These are phyloP conservation scores for Jacaranda mimosifolia DNA, from an alignment of 257 asterid species.

Conservation along the genomic window DNA sequence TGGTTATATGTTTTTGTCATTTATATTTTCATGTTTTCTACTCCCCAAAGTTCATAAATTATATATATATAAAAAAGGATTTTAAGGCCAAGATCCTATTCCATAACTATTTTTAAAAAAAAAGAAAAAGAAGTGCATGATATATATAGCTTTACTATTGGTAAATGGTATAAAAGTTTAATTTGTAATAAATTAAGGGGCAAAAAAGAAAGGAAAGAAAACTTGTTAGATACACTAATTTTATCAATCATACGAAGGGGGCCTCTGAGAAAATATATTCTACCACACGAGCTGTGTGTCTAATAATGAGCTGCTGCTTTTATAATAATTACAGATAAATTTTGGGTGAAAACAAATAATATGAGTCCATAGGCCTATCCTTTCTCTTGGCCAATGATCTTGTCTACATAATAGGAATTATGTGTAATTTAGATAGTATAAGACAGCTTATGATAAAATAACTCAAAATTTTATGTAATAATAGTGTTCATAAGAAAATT, in stretches of 20 bases:
- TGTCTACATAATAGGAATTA: background rate
- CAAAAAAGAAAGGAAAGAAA: background rate
- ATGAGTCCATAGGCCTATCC: background rate
- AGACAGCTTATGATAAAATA: background rate
- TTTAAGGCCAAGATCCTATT: background rate
- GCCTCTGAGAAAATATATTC: background rate
- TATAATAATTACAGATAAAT: constrained; percentile 4
- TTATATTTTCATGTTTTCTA: too few species aligned
- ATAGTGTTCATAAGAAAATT: background rate
- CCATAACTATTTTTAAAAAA: too few species aligned
- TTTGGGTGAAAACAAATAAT: background rate
- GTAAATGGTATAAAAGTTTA: background rate
- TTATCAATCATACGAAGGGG: background rate
- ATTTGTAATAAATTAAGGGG: background rate
- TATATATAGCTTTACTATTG: too few species aligned
- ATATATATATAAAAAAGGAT: too few species aligned
- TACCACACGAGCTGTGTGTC: background rate
- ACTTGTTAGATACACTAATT: constrained; percentile 2
- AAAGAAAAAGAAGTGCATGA: too few species aligned
- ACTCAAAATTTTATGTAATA: background rate
- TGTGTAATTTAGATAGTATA: background rate
- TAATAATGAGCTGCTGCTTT: background rate
- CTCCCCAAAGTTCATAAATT: too few species aligned
- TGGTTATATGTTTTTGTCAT: too few species aligned
- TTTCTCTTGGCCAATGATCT: background rate